Evolutionary conservation across 768 basidiomycete species (phyloP), one percentile per base, ranked within the genome.

Genomic region (Rhizopogon roseolus): DNA sequence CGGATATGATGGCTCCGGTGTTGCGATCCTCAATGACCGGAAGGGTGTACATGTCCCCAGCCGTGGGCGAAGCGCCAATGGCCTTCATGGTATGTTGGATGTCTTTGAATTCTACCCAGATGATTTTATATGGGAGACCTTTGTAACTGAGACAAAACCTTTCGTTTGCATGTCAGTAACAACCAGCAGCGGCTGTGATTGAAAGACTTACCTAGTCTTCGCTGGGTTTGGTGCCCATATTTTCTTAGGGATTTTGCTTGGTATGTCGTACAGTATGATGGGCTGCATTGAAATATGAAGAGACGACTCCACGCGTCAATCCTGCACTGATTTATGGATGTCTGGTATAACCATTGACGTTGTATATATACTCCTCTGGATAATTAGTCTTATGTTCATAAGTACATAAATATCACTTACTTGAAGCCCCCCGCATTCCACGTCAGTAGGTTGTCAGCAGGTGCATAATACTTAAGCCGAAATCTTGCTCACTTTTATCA

Each of bases 81-180:
- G 73, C 63, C 57, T 70, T 69, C 52, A 65, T 65, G 19, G 69
- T 49, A 0, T 53, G 22, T 29, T 68, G 70, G 53, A 81, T 73
- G 50, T 81, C 76, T 9, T 73, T 74, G 55, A 73, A 78, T 54
- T 81, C 78, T 46, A 81, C 62, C 74, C 75, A 80, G 41, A 74
- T 69, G 9, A 79, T 80, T 57, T 67, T 71, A 65, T 76, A 76
- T 1, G 72, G 60, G 25, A 75, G 28, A n/a, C 60, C 62, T 49
- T 74, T 73, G 61, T 63, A 62, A 53, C 71, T 69, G 42, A 75
- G 55, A 1, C 63, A 59, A 43, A 61, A 60, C 41, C 68, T 69
- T 41, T 7, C 14, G 17, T 9, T 19, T 19, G 7, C 7, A 14
- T 29, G 25, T 17, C 13, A n/a, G 16, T 7, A 28, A 27, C 32